Conservation (phyloP, 306 rosid genomes). For the Datisca glomerata region DNA sequence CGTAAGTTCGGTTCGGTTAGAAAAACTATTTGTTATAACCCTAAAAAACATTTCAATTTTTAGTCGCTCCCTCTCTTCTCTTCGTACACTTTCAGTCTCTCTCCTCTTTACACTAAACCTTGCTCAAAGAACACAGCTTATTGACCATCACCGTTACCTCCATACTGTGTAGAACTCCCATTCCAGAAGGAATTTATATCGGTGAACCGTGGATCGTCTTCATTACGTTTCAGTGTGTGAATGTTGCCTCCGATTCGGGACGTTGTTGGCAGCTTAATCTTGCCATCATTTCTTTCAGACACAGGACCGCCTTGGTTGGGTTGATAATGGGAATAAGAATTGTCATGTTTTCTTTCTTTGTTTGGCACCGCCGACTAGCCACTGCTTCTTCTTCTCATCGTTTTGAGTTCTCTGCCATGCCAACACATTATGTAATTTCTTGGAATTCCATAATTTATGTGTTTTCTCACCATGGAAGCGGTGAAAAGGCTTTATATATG, state of each 20-base stretch:
- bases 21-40: no score
- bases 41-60: no score
- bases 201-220: slow-evolving; percentile 32
- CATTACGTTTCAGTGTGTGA: slow-evolving; percentile 38
- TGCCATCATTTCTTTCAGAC: slow-evolving; percentile 11
- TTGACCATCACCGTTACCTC: slow-evolving; percentile 27
- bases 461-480: slow-evolving; percentile 33
- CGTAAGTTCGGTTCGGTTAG: no score
- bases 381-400: no score
- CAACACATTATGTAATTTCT: slow-evolving; percentile 27
- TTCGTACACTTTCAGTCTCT: no score
- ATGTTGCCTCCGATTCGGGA: slow-evolving; percentile 35
- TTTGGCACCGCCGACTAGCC: no score
- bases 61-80: no score
- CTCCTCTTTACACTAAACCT: not conserved
- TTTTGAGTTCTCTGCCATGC: slow-evolving; percentile 29
- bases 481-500: slow-evolving; percentile 26
- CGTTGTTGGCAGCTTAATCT: slow-evolving; percentile 10
- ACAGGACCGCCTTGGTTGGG: slow-evolving; percentile 11
- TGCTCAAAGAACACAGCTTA: slow-evolving; percentile 2
- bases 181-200: slow-evolving; percentile 44
- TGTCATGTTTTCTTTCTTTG: no score
- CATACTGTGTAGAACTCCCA: slow-evolving; percentile 54
- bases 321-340: slow-evolving; percentile 3
- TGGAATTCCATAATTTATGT: slow-evolving; percentile 44